Evolutionary conservation across 2,329 filamentous ascomycete genomes (phyloP), one percentile per base, ranked within the genome.

Genomic region (Neonectria punicea): DNA sequence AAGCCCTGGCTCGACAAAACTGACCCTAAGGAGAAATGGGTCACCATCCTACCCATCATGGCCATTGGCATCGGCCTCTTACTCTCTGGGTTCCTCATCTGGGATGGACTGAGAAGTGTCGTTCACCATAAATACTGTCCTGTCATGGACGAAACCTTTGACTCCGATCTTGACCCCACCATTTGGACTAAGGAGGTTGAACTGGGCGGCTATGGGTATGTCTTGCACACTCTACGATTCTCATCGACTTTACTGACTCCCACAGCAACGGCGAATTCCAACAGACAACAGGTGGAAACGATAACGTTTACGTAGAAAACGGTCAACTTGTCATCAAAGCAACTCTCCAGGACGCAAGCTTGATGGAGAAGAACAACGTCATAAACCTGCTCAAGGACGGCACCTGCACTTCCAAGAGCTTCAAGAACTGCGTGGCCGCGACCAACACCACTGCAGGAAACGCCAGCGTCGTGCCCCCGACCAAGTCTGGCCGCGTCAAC

Each of bases 1-100:
- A 91, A 92, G 80, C 91, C 93, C 13, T 96, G 93, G 93, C 80
- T 91, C 43, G 80, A 86, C n/a, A 90, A 89, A 75, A 89, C 84
- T 62, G 90, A 94, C 70, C 90, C 91, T 13, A 91, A 89, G 77
- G 92, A 95, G 84, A 96, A 93, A 82, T 96, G 93, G 93, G 89
- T 93, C 9, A 94, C 90, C 2, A 93, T 95, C 67, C 86, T 97
- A 62, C 93, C 93, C 2, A 75, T 94, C 46, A 76, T 93, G 25
- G 93, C 92, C 51, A 87, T 96, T 54, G 53, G 89, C 3, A 66
- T 94, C 14, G 93, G 93, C 14, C 76, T 95, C 39, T 86, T 78
- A 3, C 80, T 94, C 44, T 87, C 90, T 1, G 92, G 85, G 1
- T 87, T 94, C 73, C 80, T 96, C 49, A 83, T 96, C 53, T 96